Percentiles rank a stretch among this genome's conserved stretches.
These are phyloP conservation scores for Sporothrix luriei DNA, from an alignment of 2,329 filamentous ascomycete species.

Conservation along the genomic window DNA sequence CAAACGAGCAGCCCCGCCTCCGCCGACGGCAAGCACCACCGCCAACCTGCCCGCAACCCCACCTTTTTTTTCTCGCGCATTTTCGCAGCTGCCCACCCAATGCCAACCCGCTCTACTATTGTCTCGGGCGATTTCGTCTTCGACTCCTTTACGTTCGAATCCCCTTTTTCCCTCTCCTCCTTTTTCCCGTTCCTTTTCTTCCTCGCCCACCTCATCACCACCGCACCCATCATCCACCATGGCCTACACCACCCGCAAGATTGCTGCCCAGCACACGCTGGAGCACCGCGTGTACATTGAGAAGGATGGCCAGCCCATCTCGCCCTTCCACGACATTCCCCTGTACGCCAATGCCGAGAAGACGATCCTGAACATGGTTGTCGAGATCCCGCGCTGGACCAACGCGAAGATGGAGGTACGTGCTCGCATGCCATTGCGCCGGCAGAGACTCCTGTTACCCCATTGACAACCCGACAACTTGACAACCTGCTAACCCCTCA, in stretches of 20 bases:
- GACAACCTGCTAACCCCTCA: slow-evolving; percentile 28
- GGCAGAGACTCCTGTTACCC: not conserved
- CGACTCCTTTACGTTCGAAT: not conserved
- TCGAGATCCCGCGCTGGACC: slow-evolving; percentile 99
- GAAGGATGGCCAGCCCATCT: slow-evolving; percentile 92
- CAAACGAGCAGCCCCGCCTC: slow-evolving; percentile 8
- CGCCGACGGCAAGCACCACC: slow-evolving; percentile 8
- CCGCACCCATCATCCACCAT: slow-evolving; percentile 45
- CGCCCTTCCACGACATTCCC: slow-evolving; percentile 97
- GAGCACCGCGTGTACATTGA: slow-evolving; percentile 98
- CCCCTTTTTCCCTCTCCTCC: slow-evolving; percentile 6
- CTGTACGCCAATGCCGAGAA: slow-evolving; percentile 96
- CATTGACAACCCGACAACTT: not conserved
- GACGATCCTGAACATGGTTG: slow-evolving; percentile 97
- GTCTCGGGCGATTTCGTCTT: slow-evolving; percentile 7
- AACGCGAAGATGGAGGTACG: slow-evolving; percentile 97
- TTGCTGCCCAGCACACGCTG: slow-evolving; percentile 86
- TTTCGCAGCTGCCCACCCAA: slow-evolving; percentile 25
- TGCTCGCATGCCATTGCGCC: not conserved
- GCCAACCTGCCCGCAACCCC: slow-evolving; percentile 25
- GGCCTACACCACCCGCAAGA: slow-evolving; percentile 80
- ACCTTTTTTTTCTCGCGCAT: slow-evolving; percentile 30
- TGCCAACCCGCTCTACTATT: slow-evolving; percentile 6
- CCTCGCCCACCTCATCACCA: slow-evolving; percentile 32
- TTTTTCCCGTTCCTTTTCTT: slow-evolving; percentile 32